These are phyloP conservation scores for Backusella psychrophila DNA, from an alignment of 192 early-diverging fungal species.

Conservation along the genomic window DNA sequence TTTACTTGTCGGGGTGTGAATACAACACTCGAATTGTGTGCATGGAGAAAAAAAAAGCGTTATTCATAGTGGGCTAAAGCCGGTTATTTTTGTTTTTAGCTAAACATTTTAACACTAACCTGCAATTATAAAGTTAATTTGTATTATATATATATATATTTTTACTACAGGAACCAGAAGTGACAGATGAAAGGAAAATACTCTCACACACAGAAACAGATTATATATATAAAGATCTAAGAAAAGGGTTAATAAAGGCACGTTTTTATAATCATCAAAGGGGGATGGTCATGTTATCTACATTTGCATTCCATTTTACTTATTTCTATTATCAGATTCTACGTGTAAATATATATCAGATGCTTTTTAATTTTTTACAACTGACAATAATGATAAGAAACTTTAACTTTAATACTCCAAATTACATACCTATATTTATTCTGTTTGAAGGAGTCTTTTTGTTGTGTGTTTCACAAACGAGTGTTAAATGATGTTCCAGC, in stretches of 20 bases:
- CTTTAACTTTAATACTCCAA: not conserved
- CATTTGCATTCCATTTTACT: not conserved
- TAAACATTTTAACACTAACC: not conserved
- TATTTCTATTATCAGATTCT: not conserved
- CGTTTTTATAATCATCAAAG: not conserved
- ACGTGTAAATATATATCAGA: not conserved
- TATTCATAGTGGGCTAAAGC: not conserved
- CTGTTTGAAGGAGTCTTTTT: not conserved
- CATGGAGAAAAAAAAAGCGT: not conserved
- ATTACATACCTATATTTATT: not conserved
- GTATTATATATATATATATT: not conserved
- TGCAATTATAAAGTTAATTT: not conserved
- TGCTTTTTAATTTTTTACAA: not conserved
- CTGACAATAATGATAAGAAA: not conserved
- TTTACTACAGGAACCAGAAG: not conserved
- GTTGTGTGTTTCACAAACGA: not conserved
- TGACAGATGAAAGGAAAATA: constrained; percentile 8
- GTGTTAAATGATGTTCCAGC: not conserved
- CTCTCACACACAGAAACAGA: not conserved
- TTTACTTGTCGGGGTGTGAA: not conserved
- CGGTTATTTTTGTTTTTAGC: not conserved
- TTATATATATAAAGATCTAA: not conserved
- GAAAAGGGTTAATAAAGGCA: not conserved
- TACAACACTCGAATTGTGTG: not conserved
- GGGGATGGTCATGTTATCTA: not conserved